Conservation (phyloP, 2,329 filamentous ascomycete species). For the Trichophyton benhamiae region DNA sequence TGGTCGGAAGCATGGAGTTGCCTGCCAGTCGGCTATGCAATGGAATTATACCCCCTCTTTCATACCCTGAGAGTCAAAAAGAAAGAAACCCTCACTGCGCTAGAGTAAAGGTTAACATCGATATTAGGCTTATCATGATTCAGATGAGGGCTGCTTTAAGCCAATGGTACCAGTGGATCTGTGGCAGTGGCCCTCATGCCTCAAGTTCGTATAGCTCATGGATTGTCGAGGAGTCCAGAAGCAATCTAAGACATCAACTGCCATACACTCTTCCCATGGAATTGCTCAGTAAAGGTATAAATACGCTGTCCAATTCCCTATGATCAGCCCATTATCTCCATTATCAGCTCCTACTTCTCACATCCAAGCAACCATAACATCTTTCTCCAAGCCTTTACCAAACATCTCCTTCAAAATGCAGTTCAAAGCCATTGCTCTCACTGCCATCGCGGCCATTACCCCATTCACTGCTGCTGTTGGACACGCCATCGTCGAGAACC, state of each 20-base stretch:
- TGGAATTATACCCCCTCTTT: background rate
- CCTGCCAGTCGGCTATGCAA: background rate
- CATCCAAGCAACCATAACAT: background rate
- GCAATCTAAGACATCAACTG: background rate
- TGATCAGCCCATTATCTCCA: background rate
- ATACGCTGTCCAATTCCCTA: background rate
- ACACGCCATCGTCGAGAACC: slow-evolving; percentile 25
- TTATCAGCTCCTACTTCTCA: background rate
- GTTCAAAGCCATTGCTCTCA: slow-evolving; percentile 9
- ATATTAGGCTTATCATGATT: background rate
- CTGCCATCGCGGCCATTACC: slow-evolving; percentile 12
- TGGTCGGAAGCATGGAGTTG: background rate
- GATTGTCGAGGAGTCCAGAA: background rate
- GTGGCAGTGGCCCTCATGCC: background rate
- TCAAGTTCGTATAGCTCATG: background rate
- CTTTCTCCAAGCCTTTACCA: background rate
- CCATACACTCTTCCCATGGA: background rate
- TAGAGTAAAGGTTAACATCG: background rate
- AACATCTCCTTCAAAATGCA: slow-evolving; percentile 8
- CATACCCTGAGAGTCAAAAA: background rate
- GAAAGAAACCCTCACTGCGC: background rate
- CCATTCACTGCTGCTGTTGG: slow-evolving; percentile 24
- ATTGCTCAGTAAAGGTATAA: background rate
- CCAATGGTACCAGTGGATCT: background rate
- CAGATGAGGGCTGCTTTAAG: background rate